Conservation (phyloP, 306 rosid species). For the Ammopiptanthus mongolicus region DNA sequence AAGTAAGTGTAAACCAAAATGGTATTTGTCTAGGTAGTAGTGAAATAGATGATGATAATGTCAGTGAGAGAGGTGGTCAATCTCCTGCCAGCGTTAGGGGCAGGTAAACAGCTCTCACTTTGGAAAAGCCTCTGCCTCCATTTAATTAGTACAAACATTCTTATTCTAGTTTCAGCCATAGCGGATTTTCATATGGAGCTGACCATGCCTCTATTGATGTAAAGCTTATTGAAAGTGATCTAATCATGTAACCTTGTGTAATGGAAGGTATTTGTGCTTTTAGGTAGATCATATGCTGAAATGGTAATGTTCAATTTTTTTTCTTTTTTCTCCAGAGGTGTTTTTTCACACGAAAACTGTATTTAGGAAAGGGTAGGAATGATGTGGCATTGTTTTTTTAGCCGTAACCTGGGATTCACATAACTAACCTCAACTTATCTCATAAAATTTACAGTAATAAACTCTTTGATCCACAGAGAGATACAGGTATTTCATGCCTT, state of each 20-base stretch:
- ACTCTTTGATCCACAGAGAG: background rate
- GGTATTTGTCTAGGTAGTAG: constrained; percentile 65
- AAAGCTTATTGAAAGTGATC: constrained; percentile 46
- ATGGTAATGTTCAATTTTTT: constrained; percentile 15
- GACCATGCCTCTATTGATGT: constrained; percentile 43
- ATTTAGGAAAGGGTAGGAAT: background rate
- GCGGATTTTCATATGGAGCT: constrained; percentile 32
- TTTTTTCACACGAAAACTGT: constrained; percentile 11
- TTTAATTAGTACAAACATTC: constrained; percentile 13
- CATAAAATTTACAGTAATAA: background rate
- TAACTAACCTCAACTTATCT: background rate
- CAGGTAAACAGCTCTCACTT: constrained; percentile 37
- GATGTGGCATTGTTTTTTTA: constrained; percentile 10
- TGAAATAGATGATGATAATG: constrained; percentile 72
- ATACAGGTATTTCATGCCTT: background rate
- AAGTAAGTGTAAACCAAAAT: constrained; percentile 84
- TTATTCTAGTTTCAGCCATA: constrained; percentile 28
- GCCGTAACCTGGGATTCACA: background rate
- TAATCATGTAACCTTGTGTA: constrained; percentile 31
- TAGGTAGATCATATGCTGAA: constrained; percentile 38
- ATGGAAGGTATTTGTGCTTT: constrained; percentile 36
- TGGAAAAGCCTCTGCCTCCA: background rate
- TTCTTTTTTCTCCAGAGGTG: background rate
- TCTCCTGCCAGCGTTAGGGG: constrained; percentile 59
- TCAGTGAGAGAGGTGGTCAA: constrained; percentile 67